Conservation (phyloP, 2,329 filamentous ascomycete genomes). For the Fusarium verticillioides region DNA sequence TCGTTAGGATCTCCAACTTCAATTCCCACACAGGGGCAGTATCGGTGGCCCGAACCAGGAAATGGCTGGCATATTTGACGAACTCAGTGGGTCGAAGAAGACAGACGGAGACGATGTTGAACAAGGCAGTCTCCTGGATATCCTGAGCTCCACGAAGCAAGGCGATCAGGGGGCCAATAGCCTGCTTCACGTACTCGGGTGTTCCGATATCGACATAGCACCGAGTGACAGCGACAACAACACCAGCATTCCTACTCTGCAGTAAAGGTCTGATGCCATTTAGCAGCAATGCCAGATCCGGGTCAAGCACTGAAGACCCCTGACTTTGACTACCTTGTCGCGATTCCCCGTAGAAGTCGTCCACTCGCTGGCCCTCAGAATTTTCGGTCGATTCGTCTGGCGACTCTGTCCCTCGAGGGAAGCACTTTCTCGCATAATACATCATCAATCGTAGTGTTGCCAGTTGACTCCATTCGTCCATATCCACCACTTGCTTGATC, state of each 20-base stretch:
- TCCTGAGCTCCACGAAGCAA: constrained; percentile 86
- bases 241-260: constrained; percentile 91
- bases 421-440: constrained; percentile 86
- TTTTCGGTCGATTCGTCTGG: constrained; percentile 57
- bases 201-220: constrained; percentile 89
- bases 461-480: constrained; percentile 98
- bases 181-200: constrained; percentile 75
- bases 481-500: constrained; percentile 92
- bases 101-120: constrained; percentile 95
- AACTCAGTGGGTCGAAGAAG: constrained; percentile 81
- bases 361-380: constrained; percentile 56
- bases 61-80: constrained; percentile 87
- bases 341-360: constrained; percentile 84
- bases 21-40: constrained; percentile 85
- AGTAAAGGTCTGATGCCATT: constrained; percentile 85
- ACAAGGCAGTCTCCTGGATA: constrained; percentile 88
- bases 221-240: constrained; percentile 86
- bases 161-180: constrained; percentile 86
- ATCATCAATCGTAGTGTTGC: constrained; percentile 85
- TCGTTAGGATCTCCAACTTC: constrained; percentile 89
- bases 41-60: constrained; percentile 85
- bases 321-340: constrained; percentile 57
- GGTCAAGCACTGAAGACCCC: constrained; percentile 70
- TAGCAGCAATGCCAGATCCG: constrained; percentile 84
- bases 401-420: constrained; percentile 75